These are phyloP conservation scores for Penicillium sp. DNA, from an alignment of 2,329 filamentous ascomycete species.

Conservation along the genomic window DNA sequence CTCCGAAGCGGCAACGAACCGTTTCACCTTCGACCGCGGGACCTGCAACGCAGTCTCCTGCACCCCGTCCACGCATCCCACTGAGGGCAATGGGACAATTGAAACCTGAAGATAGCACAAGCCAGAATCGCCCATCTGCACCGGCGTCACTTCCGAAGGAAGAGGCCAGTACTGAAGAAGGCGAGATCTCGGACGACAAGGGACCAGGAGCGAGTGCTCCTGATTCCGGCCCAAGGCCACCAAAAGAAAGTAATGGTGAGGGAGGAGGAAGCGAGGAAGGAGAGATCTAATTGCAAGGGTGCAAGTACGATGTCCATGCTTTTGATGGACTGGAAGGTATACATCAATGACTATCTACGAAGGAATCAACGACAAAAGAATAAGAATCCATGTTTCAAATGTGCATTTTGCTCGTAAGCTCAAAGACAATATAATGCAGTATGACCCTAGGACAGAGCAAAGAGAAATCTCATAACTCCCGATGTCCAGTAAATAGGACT, in stretches of 20 bases:
- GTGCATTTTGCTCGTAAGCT: background rate
- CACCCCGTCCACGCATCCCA: slow-evolving; percentile 19
- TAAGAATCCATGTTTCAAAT: background rate
- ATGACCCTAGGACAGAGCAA: background rate
- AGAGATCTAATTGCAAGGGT: slow-evolving; percentile 29
- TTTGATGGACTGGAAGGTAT: background rate
- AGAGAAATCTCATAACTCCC: background rate
- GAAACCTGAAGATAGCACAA: background rate
- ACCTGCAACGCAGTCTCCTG: slow-evolving; percentile 4
- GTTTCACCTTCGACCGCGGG: slow-evolving; percentile 16
- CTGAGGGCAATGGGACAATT: slow-evolving; percentile 13
- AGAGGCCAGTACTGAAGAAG: slow-evolving; percentile 20
- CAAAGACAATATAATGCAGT: background rate
- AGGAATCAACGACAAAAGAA: slow-evolving; percentile 1
- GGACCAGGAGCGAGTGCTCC: slow-evolving; percentile 5
- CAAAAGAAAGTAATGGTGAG: slow-evolving; percentile 18
- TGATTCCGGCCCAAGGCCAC: background rate
- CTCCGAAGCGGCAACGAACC: slow-evolving; percentile 38
- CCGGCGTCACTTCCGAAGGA: background rate
- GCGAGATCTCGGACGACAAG: slow-evolving; percentile 18
- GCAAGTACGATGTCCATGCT: background rate
- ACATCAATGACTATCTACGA: slow-evolving; percentile 10
- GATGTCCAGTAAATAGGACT: background rate
- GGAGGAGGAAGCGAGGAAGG: slow-evolving; percentile 43
- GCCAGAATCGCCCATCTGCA: background rate